Percentiles rank a stretch among this genome's conserved stretches.
phyloP scores from a whole-genome alignment of 495 filamentous ascomycete genomes.

The Barbatosphaeria neglecta region DNA sequence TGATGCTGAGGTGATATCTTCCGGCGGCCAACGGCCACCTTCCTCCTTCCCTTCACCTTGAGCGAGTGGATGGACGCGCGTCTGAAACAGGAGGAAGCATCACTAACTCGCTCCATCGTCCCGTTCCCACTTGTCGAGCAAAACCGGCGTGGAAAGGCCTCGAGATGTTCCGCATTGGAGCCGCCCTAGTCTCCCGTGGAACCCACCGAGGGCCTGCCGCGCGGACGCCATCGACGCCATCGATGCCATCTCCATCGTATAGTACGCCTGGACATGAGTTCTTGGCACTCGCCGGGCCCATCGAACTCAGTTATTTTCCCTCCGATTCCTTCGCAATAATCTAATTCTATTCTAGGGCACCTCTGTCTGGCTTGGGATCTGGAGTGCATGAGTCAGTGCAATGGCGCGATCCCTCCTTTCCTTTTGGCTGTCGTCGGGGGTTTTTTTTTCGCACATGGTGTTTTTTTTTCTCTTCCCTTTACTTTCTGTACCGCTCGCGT shows the following conservation, averaged over 20 bases:
- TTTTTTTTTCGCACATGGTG: not conserved
- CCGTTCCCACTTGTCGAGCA: not conserved
- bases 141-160: not conserved
- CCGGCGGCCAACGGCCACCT: not conserved
- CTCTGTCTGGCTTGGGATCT: too few species aligned
- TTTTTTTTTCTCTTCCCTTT: not conserved
- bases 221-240: not conserved
- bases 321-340: not conserved
- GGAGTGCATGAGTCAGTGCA: not conserved
- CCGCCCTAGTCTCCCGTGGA: conserved; percentile 2
- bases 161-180: conserved; percentile 6
- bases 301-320: too few species aligned
- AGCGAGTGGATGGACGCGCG: not conserved
- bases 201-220: not conserved
- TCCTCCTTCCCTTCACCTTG: not conserved
- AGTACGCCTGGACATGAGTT: too few species aligned
- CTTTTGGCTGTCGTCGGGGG: not conserved
- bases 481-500: not conserved
- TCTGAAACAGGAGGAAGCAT: not conserved
- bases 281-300: too few species aligned
- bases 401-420: not conserved
- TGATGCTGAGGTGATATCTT: not conserved
- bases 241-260: too few species aligned
- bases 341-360: too few species aligned
- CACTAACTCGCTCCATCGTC: not conserved